Percentiles rank a stretch among this genome's conserved stretches.
Evolutionary conservation across 768 basidiomycete genomes (phyloP).

Genomic region (Hypholoma sublateritium): DNA sequence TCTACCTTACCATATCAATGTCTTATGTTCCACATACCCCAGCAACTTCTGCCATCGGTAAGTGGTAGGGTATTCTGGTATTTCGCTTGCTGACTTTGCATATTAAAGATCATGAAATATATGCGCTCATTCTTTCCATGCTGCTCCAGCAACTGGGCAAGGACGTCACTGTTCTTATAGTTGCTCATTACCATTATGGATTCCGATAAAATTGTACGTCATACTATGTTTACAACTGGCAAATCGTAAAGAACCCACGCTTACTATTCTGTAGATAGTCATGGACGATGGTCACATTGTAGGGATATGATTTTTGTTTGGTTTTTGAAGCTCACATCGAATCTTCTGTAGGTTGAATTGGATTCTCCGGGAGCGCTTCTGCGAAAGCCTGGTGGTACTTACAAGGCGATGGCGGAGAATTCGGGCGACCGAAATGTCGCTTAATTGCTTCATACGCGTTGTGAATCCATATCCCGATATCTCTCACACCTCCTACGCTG

Average conservation of each 20-base stretch:
- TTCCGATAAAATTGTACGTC: constrained; percentile 27
- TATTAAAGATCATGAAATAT: constrained; percentile 1
- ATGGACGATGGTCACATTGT: too few species aligned
- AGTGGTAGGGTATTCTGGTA: too few species aligned
- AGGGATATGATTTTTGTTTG: too few species aligned
- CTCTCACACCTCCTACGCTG: too few species aligned
- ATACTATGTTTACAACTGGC: neutral
- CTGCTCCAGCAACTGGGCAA: neutral
- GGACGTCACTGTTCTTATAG: constrained; percentile 1
- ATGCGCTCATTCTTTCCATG: neutral
- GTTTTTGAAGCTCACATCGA: too few species aligned
- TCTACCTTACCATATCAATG: constrained; percentile 2
- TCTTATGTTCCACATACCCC: neutral
- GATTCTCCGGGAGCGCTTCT: neutral
- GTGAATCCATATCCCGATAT: too few species aligned
- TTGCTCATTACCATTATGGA: constrained; percentile 64
- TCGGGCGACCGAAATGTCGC: too few species aligned
- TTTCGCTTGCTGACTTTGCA: neutral
- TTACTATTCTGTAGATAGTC: too few species aligned
- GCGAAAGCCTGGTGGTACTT: neutral
- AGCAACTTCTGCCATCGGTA: constrained; percentile 8
- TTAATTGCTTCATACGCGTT: too few species aligned
- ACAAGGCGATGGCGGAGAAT: too few species aligned
- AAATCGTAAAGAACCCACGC: too few species aligned
- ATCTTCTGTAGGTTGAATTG: neutral